A percentile compares a stretch with the other conserved stretches of the same genome.
phyloP scores from a whole-genome alignment of 2,329 filamentous ascomycete species.

The Diaporthe amygdali region DNA sequence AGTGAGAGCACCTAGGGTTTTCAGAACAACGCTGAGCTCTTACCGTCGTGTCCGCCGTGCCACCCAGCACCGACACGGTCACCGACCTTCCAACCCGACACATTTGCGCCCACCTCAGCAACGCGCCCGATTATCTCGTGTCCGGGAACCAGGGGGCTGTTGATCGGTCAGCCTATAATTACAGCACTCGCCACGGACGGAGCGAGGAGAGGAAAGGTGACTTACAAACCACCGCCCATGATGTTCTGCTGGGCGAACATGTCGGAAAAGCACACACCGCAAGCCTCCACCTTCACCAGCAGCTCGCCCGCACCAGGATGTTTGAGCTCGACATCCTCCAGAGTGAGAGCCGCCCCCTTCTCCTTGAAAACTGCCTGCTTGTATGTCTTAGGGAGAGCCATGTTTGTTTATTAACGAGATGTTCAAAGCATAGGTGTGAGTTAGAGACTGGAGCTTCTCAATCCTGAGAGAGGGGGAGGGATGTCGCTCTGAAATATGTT shows the following conservation, averaged over 20 bases:
- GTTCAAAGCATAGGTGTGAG: too few relatives aligned
- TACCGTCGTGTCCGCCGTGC: conserved; percentile 56
- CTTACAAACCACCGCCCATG: conserved; percentile 42
- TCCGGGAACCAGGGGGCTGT: conserved; percentile 48
- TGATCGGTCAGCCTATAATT: not conserved
- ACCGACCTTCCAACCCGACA: conserved; percentile 60
- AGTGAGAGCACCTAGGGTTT: not conserved
- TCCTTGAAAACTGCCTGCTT: conserved; percentile 62
- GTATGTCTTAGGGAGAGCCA: conserved; percentile 57
- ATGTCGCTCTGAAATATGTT: too few relatives aligned
- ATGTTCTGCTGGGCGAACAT: conserved; percentile 36
- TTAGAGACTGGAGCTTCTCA: too few relatives aligned
- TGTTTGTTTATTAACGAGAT: too few relatives aligned
- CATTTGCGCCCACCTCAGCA: conserved; percentile 55
- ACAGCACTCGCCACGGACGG: not conserved
- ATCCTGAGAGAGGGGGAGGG: too few relatives aligned
- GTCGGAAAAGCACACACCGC: conserved; percentile 66
- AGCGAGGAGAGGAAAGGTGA: not conserved
- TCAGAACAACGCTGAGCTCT: not conserved
- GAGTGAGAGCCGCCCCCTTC: conserved; percentile 47
- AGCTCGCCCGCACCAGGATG: conserved; percentile 56
- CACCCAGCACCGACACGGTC: conserved; percentile 57
- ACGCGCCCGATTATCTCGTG: conserved; percentile 68
- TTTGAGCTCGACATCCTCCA: conserved; percentile 58
- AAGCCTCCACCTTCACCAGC: conserved; percentile 66